Conservation (phyloP, 1,139 yeast species). For the Blastobotrys malaysiensis region DNA sequence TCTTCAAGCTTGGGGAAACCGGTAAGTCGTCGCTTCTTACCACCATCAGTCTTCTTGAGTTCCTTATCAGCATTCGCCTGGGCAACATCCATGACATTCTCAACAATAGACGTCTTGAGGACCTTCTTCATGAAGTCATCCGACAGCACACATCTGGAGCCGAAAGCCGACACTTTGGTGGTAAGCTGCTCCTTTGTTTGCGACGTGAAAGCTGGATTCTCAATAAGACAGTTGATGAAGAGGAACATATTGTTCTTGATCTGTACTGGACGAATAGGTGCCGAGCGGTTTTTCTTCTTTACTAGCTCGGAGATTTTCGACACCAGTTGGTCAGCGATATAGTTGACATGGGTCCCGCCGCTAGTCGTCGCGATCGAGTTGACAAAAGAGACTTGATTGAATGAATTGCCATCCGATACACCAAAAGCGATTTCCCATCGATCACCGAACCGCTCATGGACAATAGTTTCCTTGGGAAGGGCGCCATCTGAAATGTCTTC, state of each 20-base stretch:
- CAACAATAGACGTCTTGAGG: conserved; percentile 75
- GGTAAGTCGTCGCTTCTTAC: conserved; percentile 78
- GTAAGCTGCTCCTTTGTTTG: conserved; percentile 97
- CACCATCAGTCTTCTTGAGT: conserved; percentile 91
- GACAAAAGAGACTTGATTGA: conserved; percentile 94
- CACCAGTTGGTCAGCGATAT: conserved; percentile 78
- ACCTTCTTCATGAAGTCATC: conserved; percentile 71
- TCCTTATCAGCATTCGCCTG: conserved; percentile 85
- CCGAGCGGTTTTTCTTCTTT: conserved; percentile 67
- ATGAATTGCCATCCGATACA: conserved; percentile 72
- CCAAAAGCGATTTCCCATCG: conserved; percentile 98
- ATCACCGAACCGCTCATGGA: conserved; percentile 69
- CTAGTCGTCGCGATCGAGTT: conserved; percentile 96
- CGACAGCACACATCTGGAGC: conserved; percentile 69
- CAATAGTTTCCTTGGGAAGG: conserved; percentile 54
- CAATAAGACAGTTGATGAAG: conserved; percentile 86
- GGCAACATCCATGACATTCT: conserved; percentile 76
- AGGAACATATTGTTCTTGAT: conserved; percentile 85
- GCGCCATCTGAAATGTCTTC: conserved; percentile 28
- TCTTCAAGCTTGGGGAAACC: conserved; percentile 89
- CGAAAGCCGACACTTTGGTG: conserved; percentile 82
- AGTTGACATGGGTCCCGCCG: conserved; percentile 95
- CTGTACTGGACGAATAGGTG: conserved; percentile 81
- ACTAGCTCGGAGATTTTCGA: conserved; percentile 66
- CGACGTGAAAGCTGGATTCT: conserved; percentile 95